A percentile compares a stretch with the other conserved stretches of the same genome.
These are phyloP conservation scores for Acanthamoeba castellanii DNA, from an alignment of 208 protist species.

Conservation along the genomic window DNA sequence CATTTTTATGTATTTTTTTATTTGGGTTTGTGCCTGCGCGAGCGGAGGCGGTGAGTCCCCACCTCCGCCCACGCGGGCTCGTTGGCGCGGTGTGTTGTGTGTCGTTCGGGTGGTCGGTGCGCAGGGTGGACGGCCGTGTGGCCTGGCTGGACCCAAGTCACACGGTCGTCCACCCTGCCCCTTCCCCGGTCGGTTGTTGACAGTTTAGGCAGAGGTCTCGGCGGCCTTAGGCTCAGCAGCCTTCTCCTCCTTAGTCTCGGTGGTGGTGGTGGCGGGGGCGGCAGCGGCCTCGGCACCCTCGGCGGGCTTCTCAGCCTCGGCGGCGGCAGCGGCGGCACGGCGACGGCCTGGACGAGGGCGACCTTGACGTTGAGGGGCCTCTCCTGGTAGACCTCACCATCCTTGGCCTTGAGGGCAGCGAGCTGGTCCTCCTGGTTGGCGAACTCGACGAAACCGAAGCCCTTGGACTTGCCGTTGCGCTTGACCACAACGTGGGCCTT, in stretches of 20 bases:
- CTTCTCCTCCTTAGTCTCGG: slow-evolving; percentile 40
- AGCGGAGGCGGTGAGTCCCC: too few species aligned
- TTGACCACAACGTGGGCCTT: slow-evolving; percentile 79
- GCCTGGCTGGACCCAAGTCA: neutral
- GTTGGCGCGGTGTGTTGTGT: too few species aligned
- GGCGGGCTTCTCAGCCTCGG: slow-evolving; percentile 9
- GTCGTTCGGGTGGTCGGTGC: too few species aligned
- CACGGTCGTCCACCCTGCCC: neutral
- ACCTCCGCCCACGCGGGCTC: too few species aligned
- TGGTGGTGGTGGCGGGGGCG: neutral
- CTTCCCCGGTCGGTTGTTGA: neutral
- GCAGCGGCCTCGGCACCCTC: neutral
- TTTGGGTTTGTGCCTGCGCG: too few species aligned
- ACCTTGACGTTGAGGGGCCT: slow-evolving; percentile 80
- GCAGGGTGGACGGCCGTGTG: neutral
- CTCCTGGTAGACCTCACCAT: slow-evolving; percentile 75
- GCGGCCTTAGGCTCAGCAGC: slow-evolving; percentile 30
- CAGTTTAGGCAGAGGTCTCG: slow-evolving; percentile 1
- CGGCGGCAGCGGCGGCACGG: slow-evolving; percentile 21
- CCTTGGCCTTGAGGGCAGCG: slow-evolving; percentile 80
- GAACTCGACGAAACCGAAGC: slow-evolving; percentile 88
- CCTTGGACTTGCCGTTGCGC: slow-evolving; percentile 79
- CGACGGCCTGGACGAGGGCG: slow-evolving; percentile 72
- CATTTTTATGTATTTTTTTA: too few species aligned
- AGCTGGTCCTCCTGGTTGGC: slow-evolving; percentile 78